Evolutionary conservation across 2,329 filamentous ascomycete genomes (phyloP), one percentile per base, ranked within the genome.

Genomic region (Leptoxyphium fumago): DNA sequence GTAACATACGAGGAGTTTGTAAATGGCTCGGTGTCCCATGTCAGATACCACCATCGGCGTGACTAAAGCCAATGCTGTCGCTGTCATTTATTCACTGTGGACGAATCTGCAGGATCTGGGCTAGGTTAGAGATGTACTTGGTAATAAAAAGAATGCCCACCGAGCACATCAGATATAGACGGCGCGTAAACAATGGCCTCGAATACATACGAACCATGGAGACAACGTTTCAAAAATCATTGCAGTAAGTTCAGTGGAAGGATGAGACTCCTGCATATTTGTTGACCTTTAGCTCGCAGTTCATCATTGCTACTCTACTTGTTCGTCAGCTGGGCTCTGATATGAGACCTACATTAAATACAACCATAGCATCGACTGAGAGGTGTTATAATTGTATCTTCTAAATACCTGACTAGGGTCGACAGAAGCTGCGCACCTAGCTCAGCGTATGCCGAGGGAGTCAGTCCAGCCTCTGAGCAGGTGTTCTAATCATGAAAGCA

Each of bases 271-370:
- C 15, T 18, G 41, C 28, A n/a, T n/a, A n/a, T 2, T 4, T 26
- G 4, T 26, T 26, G 21, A 26, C 21, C 21, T 3, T 26, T 26
- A 26, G 21, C 13, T 38, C 52, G 13, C 49, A 70, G 61, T 74
- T 76, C 55, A 62, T 74, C 29, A 59, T 77, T n/a, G 67, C 68
- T 10, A 61, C 71, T 0, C 58, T 78, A 2, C 75, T 74, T 52
- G 73, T 74, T 1, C 74, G 73, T n/a, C 61, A 72, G 29, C 50
- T 76, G n/a, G 78, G 77, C 57, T 72, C 62, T 18, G 73, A 72
- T 34, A 67, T 74, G 54, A 52, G 1, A 49, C 62, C 6, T 60
- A 57, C 21, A 42, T 72, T 6, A 65, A 61, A 43, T 66, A 68
- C 38, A 57, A 71, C 26, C 21, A 50, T 48, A 58, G 42, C 46